A percentile compares a stretch with the other conserved stretches of the same genome.
Evolutionary conservation across 1,139 yeast genomes (phyloP).

Genomic region (Lodderomyces elongisporus): DNA sequence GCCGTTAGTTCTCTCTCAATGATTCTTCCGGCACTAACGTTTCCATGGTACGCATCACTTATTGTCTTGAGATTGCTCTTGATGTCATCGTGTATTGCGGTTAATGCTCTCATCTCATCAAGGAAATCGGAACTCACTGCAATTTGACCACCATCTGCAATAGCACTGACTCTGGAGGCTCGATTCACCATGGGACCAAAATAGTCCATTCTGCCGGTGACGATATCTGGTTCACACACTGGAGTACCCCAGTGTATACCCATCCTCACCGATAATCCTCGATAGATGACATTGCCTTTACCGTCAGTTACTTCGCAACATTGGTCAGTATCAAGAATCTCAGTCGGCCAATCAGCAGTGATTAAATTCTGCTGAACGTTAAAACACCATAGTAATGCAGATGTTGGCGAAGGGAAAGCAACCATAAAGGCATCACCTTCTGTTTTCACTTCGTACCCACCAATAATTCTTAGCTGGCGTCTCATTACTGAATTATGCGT

Average conservation of each 20-base stretch:
- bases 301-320: constrained; percentile 80
- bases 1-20: constrained; percentile 65
- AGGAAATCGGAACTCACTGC: constrained; percentile 79
- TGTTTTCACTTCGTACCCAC: constrained; percentile 97
- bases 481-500: constrained; percentile 94
- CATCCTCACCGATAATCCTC: constrained; percentile 95
- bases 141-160: constrained; percentile 98
- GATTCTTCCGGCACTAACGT: constrained; percentile 54
- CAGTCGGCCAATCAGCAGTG: constrained; percentile 92
- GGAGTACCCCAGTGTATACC: constrained; percentile 99
- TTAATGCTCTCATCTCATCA: constrained; percentile 61
- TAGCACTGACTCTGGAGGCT: constrained; percentile 87
- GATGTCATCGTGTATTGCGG: constrained; percentile 47
- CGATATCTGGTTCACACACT: constrained; percentile 90
- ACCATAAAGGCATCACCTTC: constrained; percentile 99
- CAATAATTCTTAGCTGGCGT: constrained; percentile 83
- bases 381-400: constrained; percentile 92
- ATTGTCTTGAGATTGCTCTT: constrained; percentile 34
- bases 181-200: constrained; percentile 98
- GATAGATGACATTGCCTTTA: constrained; percentile 57
- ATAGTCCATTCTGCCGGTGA: constrained; percentile 96
- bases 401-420: constrained; percentile 89
- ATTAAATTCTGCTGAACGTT: constrained; percentile 82
- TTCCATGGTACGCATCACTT: constrained; percentile 59
- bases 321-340: constrained; percentile 77